Evolutionary conservation across 1,284 basidiomycete genomes (phyloP).

Genomic region (Austroboletus olivaceoglutinosus): DNA sequence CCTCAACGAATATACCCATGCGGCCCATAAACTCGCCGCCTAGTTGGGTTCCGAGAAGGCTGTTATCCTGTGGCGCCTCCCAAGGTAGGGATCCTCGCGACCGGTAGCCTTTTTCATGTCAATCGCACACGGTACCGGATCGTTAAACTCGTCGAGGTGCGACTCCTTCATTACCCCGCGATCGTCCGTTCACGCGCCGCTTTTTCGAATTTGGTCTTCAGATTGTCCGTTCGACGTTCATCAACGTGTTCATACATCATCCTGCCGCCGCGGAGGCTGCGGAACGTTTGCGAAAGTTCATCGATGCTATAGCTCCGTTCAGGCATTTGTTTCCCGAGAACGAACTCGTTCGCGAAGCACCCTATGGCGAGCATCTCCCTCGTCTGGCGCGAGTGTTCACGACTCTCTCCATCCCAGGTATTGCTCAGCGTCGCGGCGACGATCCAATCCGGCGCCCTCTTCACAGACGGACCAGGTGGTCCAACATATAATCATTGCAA

Average conservation of each 20-base stretch:
- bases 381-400: too few relatives aligned
- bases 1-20: slow-evolving; percentile 19
- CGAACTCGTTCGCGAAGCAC: too few relatives aligned
- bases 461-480: too few relatives aligned
- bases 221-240: slow-evolving; percentile 24
- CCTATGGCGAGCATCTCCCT: too few relatives aligned
- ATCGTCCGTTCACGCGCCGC: not conserved
- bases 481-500: too few relatives aligned
- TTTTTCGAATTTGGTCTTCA: slow-evolving; percentile 4
- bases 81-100: slow-evolving; percentile 16
- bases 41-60: slow-evolving; percentile 32
- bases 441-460: too few relatives aligned
- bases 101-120: not conserved
- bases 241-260: slow-evolving; percentile 8
- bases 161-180: not conserved
- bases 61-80: slow-evolving; percentile 30
- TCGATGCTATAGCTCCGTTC: slow-evolving; percentile 23
- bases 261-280: slow-evolving; percentile 3
- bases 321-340: slow-evolving; percentile 18
- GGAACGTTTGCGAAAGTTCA: slow-evolving; percentile 15
- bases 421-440: too few relatives aligned
- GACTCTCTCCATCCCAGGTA: too few relatives aligned
- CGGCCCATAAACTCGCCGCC: slow-evolving; percentile 15
- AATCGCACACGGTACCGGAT: slow-evolving; percentile 19
- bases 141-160: slow-evolving; percentile 30